Conservation (phyloP, 768 basidiomycete genomes). For the Grammothele lineata region DNA sequence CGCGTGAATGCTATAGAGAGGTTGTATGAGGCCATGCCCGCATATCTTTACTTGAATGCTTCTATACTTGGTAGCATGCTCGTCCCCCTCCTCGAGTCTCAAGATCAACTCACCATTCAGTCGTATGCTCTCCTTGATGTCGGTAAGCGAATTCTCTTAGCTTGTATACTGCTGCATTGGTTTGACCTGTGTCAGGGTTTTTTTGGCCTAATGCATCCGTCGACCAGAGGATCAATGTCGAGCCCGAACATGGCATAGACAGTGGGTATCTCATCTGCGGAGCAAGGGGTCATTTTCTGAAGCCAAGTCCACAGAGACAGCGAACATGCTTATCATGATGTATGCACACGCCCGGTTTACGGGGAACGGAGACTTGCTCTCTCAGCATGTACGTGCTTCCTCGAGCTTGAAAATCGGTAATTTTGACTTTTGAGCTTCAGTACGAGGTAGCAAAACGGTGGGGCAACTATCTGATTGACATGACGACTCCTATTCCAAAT, state of each 20-base stretch:
- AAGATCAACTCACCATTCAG: constrained; percentile 12
- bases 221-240: no score
- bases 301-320: constrained; percentile 20
- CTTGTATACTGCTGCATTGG: no score
- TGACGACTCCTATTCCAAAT: no score
- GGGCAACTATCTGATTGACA: constrained; percentile 21
- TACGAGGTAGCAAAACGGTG: constrained; percentile 17
- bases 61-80: constrained; percentile 20
- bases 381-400: neutral
- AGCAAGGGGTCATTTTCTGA: neutral
- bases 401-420: neutral
- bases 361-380: constrained; percentile 21
- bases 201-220: neutral
- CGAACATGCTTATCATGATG: constrained; percentile 22
- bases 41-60: constrained; percentile 26
- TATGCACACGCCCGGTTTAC: constrained; percentile 24
- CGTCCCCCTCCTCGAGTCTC: constrained; percentile 23
- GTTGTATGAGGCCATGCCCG: constrained; percentile 24
- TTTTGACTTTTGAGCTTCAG: constrained; percentile 1
- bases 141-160: no score
- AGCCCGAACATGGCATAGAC: constrained; percentile 2
- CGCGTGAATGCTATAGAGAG: constrained; percentile 28
- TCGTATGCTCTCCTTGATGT: constrained; percentile 23
- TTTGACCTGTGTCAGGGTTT: no score
- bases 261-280: no score